These are phyloP conservation scores for Fusarium fracticaudum DNA, from an alignment of 2,329 filamentous ascomycete species.

Conservation along the genomic window DNA sequence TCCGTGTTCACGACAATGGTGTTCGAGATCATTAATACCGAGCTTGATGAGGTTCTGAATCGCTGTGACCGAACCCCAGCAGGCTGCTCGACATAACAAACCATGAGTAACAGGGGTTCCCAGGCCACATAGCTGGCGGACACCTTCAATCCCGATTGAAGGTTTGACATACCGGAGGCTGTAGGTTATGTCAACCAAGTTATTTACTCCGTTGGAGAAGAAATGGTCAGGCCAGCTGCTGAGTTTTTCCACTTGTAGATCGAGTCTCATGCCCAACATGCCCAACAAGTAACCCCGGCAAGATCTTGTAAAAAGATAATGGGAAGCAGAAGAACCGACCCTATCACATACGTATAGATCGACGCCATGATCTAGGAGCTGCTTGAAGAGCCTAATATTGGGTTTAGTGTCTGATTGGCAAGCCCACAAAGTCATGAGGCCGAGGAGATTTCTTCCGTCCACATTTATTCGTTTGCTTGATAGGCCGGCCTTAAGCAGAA, in stretches of 20 bases:
- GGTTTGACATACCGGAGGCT: neutral
- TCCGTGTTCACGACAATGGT: neutral
- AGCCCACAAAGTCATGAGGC: neutral
- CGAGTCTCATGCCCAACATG: neutral
- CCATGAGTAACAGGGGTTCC: neutral
- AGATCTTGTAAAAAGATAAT: neutral
- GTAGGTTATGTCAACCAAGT: accelerated
- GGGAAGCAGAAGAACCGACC: accelerated
- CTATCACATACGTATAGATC: neutral
- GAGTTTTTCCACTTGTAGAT: neutral
- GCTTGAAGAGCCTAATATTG: neutral
- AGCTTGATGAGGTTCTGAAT: neutral
- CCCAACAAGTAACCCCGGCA: neutral
- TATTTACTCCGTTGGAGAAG: neutral
- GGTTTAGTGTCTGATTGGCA: neutral
- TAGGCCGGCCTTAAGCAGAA: neutral
- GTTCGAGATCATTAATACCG: neutral
- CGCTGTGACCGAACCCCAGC: neutral
- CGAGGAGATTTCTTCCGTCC: neutral
- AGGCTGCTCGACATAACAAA: neutral
- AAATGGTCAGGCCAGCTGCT: neutral
- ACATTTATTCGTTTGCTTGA: neutral
- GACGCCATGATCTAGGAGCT: neutral
- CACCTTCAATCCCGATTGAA: neutral
- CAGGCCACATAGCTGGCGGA: neutral